Conservation (phyloP, 768 basidiomycete genomes). For the Rhodotorula paludigena region DNA sequence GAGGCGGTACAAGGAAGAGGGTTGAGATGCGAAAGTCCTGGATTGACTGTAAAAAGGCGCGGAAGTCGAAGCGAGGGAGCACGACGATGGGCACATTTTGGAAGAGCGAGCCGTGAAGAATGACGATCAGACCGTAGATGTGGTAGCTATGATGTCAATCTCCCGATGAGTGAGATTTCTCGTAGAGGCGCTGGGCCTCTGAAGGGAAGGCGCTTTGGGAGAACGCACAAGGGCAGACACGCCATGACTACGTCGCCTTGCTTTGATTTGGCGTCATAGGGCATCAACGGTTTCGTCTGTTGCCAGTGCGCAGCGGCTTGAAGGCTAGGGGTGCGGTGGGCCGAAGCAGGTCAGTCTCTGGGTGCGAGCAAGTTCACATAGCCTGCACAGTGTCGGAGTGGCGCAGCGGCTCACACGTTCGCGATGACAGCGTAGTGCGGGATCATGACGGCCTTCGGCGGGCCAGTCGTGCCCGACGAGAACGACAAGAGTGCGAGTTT, state of each 20-base stretch:
- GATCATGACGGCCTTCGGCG: conserved; percentile 32
- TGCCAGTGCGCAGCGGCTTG: not conserved
- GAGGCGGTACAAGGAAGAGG: conserved; percentile 34
- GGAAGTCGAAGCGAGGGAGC: conserved; percentile 11
- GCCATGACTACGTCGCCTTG: conserved; percentile 30
- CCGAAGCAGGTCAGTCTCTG: not conserved
- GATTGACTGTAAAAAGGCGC: conserved; percentile 19
- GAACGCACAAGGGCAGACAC: conserved; percentile 17
- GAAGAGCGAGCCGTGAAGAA: conserved; percentile 19
- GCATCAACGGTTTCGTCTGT: not conserved
- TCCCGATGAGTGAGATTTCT: too few species aligned
- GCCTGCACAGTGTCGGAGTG: too few species aligned
- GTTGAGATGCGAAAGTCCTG: conserved; percentile 19
- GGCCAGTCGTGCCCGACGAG: conserved; percentile 28
- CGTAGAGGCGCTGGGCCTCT: not conserved
- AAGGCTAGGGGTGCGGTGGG: not conserved
- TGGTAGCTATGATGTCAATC: conserved; percentile 4
- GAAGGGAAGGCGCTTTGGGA: too few species aligned
- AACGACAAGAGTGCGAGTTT: conserved; percentile 28
- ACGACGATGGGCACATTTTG: conserved; percentile 17
- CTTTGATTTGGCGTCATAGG: conserved; percentile 1
- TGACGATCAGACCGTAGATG: conserved; percentile 33
- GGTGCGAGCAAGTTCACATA: not conserved
- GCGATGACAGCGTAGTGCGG: conserved; percentile 27
- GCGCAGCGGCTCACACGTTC: conserved; percentile 13